Evolutionary conservation across 129 eudicot species (phyloP).

Genomic region (Heracleum sosnowskyi): DNA sequence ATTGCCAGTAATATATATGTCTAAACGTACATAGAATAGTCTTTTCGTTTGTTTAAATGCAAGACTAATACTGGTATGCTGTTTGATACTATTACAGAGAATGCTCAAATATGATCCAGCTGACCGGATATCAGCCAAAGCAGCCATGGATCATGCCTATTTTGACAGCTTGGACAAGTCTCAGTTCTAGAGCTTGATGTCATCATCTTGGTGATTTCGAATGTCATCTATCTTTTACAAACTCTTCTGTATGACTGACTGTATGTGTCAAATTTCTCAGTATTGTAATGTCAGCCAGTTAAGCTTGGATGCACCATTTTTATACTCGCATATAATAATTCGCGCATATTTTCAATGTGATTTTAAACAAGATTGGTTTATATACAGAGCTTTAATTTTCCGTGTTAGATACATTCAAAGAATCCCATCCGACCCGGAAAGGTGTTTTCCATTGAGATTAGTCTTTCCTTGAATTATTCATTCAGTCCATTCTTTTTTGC

Average conservation of each 20-base stretch:
- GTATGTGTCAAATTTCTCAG: neutral
- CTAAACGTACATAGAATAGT: neutral
- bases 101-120: conserved; percentile 87
- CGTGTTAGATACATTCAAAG: neutral
- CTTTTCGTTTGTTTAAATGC: neutral
- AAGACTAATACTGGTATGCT: neutral
- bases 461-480: neutral
- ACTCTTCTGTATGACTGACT: neutral
- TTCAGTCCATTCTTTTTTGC: too few relatives aligned
- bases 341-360: neutral
- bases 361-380: neutral
- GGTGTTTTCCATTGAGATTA: neutral
- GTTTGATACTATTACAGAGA: conserved; percentile 33
- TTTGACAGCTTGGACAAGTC: conserved; percentile 76
- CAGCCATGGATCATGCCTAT: conserved; percentile 84
- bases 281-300: neutral
- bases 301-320: neutral
- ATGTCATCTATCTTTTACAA: neutral
- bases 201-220: conserved; percentile 50
- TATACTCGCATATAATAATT: neutral
- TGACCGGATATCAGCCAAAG: conserved; percentile 83
- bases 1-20: neutral
- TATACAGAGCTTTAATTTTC: neutral
- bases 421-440: neutral
- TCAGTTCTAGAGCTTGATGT: conserved; percentile 34